A percentile compares a stretch with the other conserved stretches of the same genome.
Evolutionary conservation across 768 basidiomycete genomes (phyloP).

Genomic region (Suillus occidentalis): DNA sequence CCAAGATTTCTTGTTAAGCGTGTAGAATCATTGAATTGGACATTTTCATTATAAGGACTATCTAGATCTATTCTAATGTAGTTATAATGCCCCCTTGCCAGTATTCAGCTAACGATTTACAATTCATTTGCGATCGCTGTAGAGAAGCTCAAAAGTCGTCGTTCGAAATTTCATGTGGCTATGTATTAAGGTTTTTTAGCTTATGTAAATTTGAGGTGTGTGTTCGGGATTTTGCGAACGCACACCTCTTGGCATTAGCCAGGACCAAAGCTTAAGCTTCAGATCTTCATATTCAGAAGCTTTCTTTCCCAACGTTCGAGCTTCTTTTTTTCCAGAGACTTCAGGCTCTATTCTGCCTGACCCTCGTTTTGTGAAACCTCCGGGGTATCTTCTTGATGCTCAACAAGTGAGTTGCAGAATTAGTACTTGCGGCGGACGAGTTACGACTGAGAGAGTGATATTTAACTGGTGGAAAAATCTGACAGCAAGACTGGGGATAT

Average conservation of each 20-base stretch:
- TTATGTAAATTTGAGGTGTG: no score
- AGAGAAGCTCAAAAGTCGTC: background rate
- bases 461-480: background rate
- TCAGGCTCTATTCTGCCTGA: background rate
- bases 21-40: no score
- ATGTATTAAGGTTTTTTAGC: background rate
- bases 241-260: no score
- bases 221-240: no score
- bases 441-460: constrained; percentile 10
- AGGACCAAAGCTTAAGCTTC: no score
- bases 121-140: background rate
- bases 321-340: no score
- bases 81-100: no score
- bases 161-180: background rate
- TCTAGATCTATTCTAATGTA: no score
- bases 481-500: constrained; percentile 4
- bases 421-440: constrained; percentile 17
- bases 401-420: constrained; percentile 20
- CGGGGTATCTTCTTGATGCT: constrained; percentile 11
- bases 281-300: no score
- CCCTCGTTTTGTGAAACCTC: constrained; percentile 9
- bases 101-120: background rate
- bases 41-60: no score
- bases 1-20: no score
- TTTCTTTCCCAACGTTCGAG: no score